Percentiles rank a stretch among this genome's conserved stretches.
Conservation (phyloP, 2,329 filamentous ascomycete genomes). For the Cercospora zeae-maydis region DNA sequence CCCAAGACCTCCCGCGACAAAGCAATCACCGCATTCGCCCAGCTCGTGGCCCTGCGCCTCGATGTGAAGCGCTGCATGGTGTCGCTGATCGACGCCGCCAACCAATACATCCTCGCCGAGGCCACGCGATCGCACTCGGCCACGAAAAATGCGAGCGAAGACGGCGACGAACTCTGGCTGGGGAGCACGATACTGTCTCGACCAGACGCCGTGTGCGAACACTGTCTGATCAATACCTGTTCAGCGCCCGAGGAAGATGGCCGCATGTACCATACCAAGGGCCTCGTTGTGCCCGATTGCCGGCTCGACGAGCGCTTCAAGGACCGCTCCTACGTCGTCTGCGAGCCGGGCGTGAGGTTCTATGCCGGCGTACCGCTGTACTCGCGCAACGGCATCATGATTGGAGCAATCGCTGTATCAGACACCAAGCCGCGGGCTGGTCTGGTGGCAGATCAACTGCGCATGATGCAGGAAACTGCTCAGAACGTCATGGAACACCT, state of each 20-base stretch:
- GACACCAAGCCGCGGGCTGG: constrained; percentile 55
- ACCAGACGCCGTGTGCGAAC: constrained; percentile 36
- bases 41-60: constrained; percentile 39
- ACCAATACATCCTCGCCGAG: constrained; percentile 52
- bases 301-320: constrained; percentile 36
- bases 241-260: constrained; percentile 21
- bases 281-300: constrained; percentile 31
- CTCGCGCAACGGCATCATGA: constrained; percentile 54
- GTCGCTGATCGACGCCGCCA: constrained; percentile 48
- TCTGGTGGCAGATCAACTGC: constrained; percentile 47
- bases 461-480: constrained; percentile 56
- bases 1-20: constrained; percentile 30
- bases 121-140: constrained; percentile 41
- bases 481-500: constrained; percentile 59
- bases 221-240: constrained; percentile 25
- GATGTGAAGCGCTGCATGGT: constrained; percentile 38
- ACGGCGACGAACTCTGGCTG: constrained; percentile 32
- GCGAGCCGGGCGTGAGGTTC: constrained; percentile 39
- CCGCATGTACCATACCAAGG: constrained; percentile 15
- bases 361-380: constrained; percentile 61
- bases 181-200: constrained; percentile 38
- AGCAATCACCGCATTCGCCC: constrained; percentile 47
- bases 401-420: constrained; percentile 59
- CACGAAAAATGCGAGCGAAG: constrained; percentile 37
- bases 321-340: constrained; percentile 29